phyloP scores from a whole-genome alignment of 2,329 filamentous ascomycete species.

The Aaosphaeria arxii region DNA sequence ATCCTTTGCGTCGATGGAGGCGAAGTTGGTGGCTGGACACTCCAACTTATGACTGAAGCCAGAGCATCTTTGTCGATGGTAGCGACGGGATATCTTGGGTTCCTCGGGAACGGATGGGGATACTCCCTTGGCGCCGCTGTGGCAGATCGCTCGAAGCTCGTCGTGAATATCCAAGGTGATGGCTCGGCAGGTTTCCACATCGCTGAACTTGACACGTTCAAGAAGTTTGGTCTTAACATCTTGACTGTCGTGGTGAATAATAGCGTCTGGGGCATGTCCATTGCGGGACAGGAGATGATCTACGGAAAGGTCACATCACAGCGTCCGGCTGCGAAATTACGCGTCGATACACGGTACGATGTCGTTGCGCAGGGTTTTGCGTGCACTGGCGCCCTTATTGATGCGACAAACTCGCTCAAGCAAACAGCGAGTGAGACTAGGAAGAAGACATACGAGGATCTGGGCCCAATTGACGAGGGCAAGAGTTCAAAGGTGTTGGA shows the following conservation, averaged over 20 bases:
- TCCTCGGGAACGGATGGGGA: constrained; percentile 48
- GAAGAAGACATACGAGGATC: neutral
- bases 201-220: constrained; percentile 46
- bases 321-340: constrained; percentile 31
- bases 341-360: constrained; percentile 36
- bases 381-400: constrained; percentile 15
- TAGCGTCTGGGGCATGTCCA: constrained; percentile 45
- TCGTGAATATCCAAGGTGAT: constrained; percentile 47
- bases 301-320: constrained; percentile 33
- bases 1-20: constrained; percentile 45
- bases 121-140: constrained; percentile 44
- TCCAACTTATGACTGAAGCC: constrained; percentile 23
- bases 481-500: constrained; percentile 12
- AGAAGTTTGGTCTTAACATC: constrained; percentile 39
- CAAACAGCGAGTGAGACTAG: constrained; percentile 8
- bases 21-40: constrained; percentile 37
- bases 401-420: constrained; percentile 17
- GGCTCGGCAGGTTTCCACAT: constrained; percentile 47
- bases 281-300: constrained; percentile 44
- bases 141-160: constrained; percentile 23
- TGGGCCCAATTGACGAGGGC: constrained; percentile 2
- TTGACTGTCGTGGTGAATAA: constrained; percentile 47
- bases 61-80: constrained; percentile 22
- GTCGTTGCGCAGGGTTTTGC: constrained; percentile 43
- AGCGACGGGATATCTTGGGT: constrained; percentile 41